Base-by-base conservation (phyloP, 1,284 basidiomycete species). In the Exobasidium cylindrosporum region DNA sequence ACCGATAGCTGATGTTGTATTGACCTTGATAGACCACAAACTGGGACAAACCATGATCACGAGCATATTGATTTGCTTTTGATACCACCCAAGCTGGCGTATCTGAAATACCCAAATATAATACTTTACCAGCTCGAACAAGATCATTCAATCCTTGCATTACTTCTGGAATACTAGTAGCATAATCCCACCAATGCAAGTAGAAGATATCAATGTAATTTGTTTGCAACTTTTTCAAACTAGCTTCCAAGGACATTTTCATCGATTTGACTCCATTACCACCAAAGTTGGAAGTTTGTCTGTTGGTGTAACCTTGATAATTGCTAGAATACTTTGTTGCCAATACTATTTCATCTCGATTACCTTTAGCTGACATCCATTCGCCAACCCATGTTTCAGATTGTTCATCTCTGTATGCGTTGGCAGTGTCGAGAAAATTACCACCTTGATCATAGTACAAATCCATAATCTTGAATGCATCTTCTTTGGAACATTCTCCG, bases 11-110 rank as follows among this genome's bases (percentile, higher is more conserved):
- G 53, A 86, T 79, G 67, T 82, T 84, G 84, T 84, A 87, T 10
- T 70, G 66, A 28, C 85, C 86, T 74, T 87, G 85, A 71, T 86
- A 87, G 60, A 87, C 80, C 46, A 83, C 82, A 66, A 87, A 87
- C 6, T 83, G 85, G 0, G 84, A 82, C 73, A 84, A 81, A 4
- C 82, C 83, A 53, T 83, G 79, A 29, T 80, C 78, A 0, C 81
- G 75, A 0, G 86, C 86, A 64, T 86, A 86, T 57, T 82, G 81
- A 73, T 86, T 86, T 26, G 83, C 84, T 5, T 81, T 81, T 11
- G 82, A 67, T 28, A 87, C 85, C 43, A 86, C 71, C 84, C 85
- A 87, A 0, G 86, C 85, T 0, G 85, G 85, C 4, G 82, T 83
- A 60, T 86, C 83, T 50, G 73, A 78, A 40, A 63, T 68, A 73